Evolutionary conservation across 1,139 yeast genomes (phyloP).

Genomic region (Taphrina deformans): DNA sequence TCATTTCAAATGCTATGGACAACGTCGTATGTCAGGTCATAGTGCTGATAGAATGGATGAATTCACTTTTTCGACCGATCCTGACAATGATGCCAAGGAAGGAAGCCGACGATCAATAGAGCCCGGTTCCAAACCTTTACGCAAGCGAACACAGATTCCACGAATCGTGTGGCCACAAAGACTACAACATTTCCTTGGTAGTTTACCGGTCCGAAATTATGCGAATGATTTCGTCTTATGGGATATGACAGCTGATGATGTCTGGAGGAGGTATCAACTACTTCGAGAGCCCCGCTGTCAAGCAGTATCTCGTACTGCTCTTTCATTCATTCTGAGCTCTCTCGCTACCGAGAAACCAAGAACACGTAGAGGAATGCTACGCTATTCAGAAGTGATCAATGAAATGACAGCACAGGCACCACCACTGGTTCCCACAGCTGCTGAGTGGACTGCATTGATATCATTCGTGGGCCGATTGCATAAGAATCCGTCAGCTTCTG

Average conservation of each 20-base stretch:
- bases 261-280: slow-evolving; percentile 3
- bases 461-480: slow-evolving; percentile 20
- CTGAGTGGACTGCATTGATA: slow-evolving; percentile 21
- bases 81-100: neutral
- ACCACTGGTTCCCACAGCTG: neutral
- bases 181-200: slow-evolving; percentile 9
- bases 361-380: slow-evolving; percentile 1
- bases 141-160: neutral
- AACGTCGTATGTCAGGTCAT: neutral
- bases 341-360: slow-evolving; percentile 19
- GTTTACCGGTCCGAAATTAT: slow-evolving; percentile 19
- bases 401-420: slow-evolving; percentile 22
- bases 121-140: neutral
- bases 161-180: slow-evolving; percentile 10
- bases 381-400: slow-evolving; percentile 1
- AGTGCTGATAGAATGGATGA: neutral
- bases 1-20: neutral
- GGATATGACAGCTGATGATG: slow-evolving; percentile 29
- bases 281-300: slow-evolving; percentile 19
- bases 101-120: neutral
- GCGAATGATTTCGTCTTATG: slow-evolving; percentile 21
- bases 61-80: neutral
- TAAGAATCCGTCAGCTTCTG: neutral
- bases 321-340: slow-evolving; percentile 4
- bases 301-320: slow-evolving; percentile 11